Percentiles rank a stretch among this genome's conserved stretches.
phyloP scores from a whole-genome alignment of 331 rosid genomes.

The Pyrus hybrid region DNA sequence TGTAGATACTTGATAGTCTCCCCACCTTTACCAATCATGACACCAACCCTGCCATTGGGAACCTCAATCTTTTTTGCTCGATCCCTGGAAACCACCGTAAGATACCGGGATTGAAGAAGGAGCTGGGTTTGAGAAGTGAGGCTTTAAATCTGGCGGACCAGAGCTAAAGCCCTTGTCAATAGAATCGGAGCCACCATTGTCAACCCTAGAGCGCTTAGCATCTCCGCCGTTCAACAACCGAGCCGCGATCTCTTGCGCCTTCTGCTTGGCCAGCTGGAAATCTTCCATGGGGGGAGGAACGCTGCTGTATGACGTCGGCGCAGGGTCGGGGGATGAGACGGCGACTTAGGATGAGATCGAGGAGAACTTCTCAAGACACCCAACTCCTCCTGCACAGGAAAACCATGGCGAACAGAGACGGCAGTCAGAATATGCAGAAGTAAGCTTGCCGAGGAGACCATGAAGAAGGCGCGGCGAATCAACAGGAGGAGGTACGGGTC shows the following conservation, averaged over 20 bases:
- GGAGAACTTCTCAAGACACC: too few species aligned
- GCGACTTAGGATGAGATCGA: too few species aligned
- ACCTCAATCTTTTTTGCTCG: slow-evolving; percentile 78
- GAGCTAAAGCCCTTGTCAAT: slow-evolving; percentile 51
- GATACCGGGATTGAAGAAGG: slow-evolving; percentile 48
- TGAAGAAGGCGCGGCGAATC: too few species aligned
- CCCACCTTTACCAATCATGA: slow-evolving; percentile 91
- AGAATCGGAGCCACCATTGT: slow-evolving; percentile 71
- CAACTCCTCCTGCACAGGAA: too few species aligned
- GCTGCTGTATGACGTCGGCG: slow-evolving; percentile 53
- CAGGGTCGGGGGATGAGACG: slow-evolving; percentile 46
- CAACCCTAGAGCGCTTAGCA: slow-evolving; percentile 68
- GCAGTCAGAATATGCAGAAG: too few species aligned
- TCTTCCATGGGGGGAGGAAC: slow-evolving; percentile 63
- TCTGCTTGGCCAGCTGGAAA: slow-evolving; percentile 71
- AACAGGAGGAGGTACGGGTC: too few species aligned
- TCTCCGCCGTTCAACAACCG: slow-evolving; percentile 59
- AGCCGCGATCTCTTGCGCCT: slow-evolving; percentile 92
- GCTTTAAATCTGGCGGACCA: slow-evolving; percentile 40
- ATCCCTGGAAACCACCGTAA: slow-evolving; percentile 55
- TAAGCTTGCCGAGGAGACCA: too few species aligned
- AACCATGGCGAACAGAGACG: too few species aligned
- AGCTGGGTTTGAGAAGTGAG: slow-evolving; percentile 31
- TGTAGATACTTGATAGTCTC: slow-evolving; percentile 97
- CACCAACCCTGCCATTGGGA: slow-evolving; percentile 97